Evolutionary conservation across 495 filamentous ascomycete genomes (phyloP), one percentile per base, ranked within the genome.

Genomic region (Tuber calosporum): DNA sequence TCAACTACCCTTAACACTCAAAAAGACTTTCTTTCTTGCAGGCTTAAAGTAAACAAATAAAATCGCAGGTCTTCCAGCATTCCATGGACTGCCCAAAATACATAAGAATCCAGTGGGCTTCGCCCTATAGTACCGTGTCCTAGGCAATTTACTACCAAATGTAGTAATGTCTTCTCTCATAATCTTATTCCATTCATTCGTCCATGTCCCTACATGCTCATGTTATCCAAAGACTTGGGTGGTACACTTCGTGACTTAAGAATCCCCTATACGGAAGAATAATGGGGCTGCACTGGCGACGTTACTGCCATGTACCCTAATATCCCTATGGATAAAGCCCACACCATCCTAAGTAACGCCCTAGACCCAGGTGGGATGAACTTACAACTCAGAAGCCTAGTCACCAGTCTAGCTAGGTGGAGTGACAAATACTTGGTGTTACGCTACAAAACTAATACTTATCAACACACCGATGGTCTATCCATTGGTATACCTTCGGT

Each of bases 251-350:
- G 58, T 8, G 17, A 30, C 34, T 53, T 71, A 0, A 62, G n/a
- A 26, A 8, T 71, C 0, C 1, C 20, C 19, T 11, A 19, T 11
- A 22, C 13, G n/a, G 42, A 62, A 6, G 42, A 40, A 22, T 71
- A 58, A 11, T 71, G 26, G 4, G 9, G 58, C 8, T 34, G 13
- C 4, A 15, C 26, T 38, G 69, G 43, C 30, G 69, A 71, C 19
- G 43, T 71, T n/a, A 62, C 69, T 20, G 69, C 69, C 5, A 71
- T 71, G 43, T 71, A 71, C 9, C 69, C 45, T 13, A 20, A 17
- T 26, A 38, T 62, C 1, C 69, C 69, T 0, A 17, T 43, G 4
- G 34, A 15, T 3, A 11, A n/a, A 9, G 70, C 70, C 30, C 70
- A 72, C n/a, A n/a, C n/a, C n/a, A n/a, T n/a, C n/a, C n/a, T n/a